Conservation (phyloP, 805 yeast species). For the Grigorovia jiainica region DNA sequence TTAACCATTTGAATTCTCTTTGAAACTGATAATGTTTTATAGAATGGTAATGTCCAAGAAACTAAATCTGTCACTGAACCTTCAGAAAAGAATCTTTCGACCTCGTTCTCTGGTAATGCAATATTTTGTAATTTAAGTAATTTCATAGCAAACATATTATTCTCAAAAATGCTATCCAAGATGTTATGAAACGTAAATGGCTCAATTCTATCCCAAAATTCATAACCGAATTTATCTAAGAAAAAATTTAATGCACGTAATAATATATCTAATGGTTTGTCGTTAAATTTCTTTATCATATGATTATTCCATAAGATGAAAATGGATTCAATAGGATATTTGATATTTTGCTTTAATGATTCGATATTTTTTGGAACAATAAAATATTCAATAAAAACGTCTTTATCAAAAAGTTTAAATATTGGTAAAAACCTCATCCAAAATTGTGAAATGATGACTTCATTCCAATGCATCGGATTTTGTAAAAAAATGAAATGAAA, state of each 20-base stretch:
- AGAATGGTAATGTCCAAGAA: slow-evolving; percentile 46
- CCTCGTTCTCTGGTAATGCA: slow-evolving; percentile 21
- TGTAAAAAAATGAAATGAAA: slow-evolving; percentile 45
- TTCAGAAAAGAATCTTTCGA: slow-evolving; percentile 18
- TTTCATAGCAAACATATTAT: slow-evolving; percentile 37
- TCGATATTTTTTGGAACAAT: slow-evolving; percentile 23
- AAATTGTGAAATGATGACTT: slow-evolving; percentile 20
- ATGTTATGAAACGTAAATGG: slow-evolving; percentile 49
- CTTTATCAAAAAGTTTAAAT: slow-evolving; percentile 19
- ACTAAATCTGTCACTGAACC: slow-evolving; percentile 37
- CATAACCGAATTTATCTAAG: slow-evolving; percentile 33
- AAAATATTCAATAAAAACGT: slow-evolving; percentile 20
- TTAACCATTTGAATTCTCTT: slow-evolving; percentile 46
- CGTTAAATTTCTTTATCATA: slow-evolving; percentile 19
- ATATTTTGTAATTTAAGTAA: slow-evolving; percentile 26
- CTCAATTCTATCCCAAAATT: slow-evolving; percentile 47
- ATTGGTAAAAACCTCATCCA: slow-evolving; percentile 27
- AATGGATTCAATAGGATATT: slow-evolving; percentile 24
- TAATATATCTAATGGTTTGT: slow-evolving; percentile 40
- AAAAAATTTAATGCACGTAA: slow-evolving; percentile 43
- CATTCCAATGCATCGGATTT: slow-evolving; percentile 39
- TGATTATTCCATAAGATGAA: slow-evolving; percentile 28
- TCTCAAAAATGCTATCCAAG: slow-evolving; percentile 50
- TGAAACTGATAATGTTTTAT: slow-evolving; percentile 36
- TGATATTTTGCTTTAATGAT: slow-evolving; percentile 23